Conservation (phyloP, 345 rosid genomes). For the Psidium friedrichsthalianum region DNA sequence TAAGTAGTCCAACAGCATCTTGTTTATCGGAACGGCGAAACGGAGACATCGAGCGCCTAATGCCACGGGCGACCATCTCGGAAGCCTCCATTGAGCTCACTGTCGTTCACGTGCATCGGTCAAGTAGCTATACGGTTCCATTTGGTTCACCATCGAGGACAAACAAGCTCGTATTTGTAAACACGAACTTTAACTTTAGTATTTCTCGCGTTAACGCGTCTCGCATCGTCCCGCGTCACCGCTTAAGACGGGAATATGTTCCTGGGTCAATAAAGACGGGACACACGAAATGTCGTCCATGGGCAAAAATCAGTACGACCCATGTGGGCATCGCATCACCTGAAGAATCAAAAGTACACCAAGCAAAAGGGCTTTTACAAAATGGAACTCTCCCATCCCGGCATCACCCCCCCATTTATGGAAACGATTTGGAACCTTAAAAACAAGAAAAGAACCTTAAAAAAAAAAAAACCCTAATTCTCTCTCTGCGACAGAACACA, state of each 20-base stretch:
- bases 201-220: not conserved
- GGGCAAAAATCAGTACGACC: not conserved
- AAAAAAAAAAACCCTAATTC: not conserved
- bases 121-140: not conserved
- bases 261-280: not conserved
- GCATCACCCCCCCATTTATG: not conserved
- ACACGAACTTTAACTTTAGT: not conserved
- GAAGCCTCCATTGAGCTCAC: not conserved
- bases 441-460: not conserved
- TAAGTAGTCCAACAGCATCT: not conserved
- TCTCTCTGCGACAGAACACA: not conserved
- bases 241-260: not conserved
- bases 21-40: too few relatives aligned
- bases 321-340: not conserved
- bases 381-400: not conserved
- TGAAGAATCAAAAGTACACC: not conserved
- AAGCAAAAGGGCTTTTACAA: not conserved
- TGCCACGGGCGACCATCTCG: rapidly evolving
- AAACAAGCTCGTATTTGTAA: not conserved
- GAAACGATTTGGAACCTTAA: not conserved
- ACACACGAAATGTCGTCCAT: not conserved
- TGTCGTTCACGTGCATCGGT: not conserved
- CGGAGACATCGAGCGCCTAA: not conserved
- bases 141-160: not conserved
- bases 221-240: not conserved